Evolutionary conservation across 2,329 filamentous ascomycete genomes (phyloP), one percentile per base, ranked within the genome.

Genomic region (Fusarium falciforme): DNA sequence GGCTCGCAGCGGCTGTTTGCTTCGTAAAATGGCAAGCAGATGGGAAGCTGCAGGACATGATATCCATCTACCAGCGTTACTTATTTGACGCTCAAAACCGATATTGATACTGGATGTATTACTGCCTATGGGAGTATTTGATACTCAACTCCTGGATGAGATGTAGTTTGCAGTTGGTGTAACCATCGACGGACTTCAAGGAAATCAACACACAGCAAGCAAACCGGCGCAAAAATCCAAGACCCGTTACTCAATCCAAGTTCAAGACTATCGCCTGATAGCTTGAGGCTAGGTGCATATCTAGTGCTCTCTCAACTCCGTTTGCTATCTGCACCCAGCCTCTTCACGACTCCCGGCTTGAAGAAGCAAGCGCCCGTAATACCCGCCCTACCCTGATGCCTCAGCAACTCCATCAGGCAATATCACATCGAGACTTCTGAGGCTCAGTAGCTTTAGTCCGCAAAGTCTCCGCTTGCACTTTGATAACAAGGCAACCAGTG

Each of bases 1-100:
- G 47, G 67, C 60, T 38, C 33, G 33, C 25, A 40, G 47, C 27
- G 47, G 47, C 25, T 63, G 63, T 61, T 72, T 66, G 71, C 47
- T 27, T 16, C 4, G 12, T 27, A 60, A 42, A 40, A 38, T 17
- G 52, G 4, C 31, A 61, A 52, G 29, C 58, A 47, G 31, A 29
- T 33, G 42, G 42, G 22, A 61, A 61, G 20, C 22, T 36, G 44
- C 60, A 62, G n/a, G 29, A 35, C n/a, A 52, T 29, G 47, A 7
- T 31, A 29, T 31, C 17, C 3, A 31, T 31, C 47, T 29, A 31
- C 25, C 5, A 10, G 25, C 10, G 9, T 52, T 29, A 9, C 25
- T 17, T 52, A 11, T 29, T 12, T n/a, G 17, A 16, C 6, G n/a
- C 25, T n/a, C 16, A 27, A 49, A 44, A 25, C 7, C 9, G 17